phyloP scores from a whole-genome alignment of 2,329 filamentous ascomycete species.

The Lecanicillium sp. region DNA sequence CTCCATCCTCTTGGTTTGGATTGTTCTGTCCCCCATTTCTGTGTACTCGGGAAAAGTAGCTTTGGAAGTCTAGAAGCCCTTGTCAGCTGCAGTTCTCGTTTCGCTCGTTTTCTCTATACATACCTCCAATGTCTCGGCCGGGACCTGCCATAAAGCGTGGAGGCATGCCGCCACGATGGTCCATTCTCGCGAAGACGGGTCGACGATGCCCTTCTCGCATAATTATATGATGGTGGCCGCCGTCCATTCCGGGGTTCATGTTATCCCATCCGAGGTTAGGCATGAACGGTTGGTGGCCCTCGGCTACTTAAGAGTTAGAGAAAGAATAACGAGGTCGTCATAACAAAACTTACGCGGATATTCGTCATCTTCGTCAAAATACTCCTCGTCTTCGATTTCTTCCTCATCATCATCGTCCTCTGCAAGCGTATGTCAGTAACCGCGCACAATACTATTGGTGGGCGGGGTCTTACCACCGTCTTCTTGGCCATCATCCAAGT shows the following conservation, averaged over 20 bases:
- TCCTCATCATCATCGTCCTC: slow-evolving; percentile 57
- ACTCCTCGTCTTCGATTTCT: slow-evolving; percentile 60
- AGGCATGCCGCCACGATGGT: slow-evolving; percentile 53
- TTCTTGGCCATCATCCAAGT: slow-evolving; percentile 48
- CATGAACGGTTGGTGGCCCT: slow-evolving; percentile 38
- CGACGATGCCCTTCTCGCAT: slow-evolving; percentile 44
- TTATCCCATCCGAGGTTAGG: slow-evolving; percentile 51
- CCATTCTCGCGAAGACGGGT: slow-evolving; percentile 24
- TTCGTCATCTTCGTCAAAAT: slow-evolving; percentile 51
- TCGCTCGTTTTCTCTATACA: too few relatives aligned
- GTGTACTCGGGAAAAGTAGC: slow-evolving; percentile 43
- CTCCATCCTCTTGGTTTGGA: slow-evolving; percentile 65
- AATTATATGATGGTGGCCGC: slow-evolving; percentile 37
- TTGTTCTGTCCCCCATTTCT: slow-evolving; percentile 41
- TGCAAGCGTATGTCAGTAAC: slow-evolving; percentile 18
- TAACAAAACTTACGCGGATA: slow-evolving; percentile 39
- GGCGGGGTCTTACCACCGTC: slow-evolving; percentile 41
- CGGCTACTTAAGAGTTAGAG: slow-evolving; percentile 3
- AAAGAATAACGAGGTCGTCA: slow-evolving; percentile 5
- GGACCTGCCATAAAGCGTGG: slow-evolving; percentile 43
- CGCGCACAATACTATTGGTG: background rate
- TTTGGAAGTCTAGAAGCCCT: slow-evolving; percentile 46
- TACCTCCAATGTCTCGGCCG: slow-evolving; percentile 46
- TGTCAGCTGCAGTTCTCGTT: too few relatives aligned
- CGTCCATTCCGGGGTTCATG: slow-evolving; percentile 42